Evolutionary conservation across 306 rosid species (phyloP).

Genomic region (Cicer chorassanicum): DNA sequence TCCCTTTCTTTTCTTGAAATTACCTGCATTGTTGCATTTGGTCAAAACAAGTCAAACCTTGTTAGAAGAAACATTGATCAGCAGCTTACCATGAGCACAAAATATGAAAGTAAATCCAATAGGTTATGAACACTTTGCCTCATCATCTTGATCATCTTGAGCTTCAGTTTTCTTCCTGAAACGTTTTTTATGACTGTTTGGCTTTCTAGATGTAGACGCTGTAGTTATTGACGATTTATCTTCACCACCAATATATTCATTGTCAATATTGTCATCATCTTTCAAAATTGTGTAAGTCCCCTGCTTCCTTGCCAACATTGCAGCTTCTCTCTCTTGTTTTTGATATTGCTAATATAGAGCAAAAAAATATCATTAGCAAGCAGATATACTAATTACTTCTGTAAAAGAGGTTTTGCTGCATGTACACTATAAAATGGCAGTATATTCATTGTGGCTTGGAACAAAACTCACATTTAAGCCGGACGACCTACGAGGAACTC

Average conservation of each 20-base stretch:
- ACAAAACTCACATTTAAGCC: constrained; percentile 63
- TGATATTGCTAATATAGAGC: constrained; percentile 68
- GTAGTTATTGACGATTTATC: constrained; percentile 50
- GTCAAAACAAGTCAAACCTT: constrained; percentile 46
- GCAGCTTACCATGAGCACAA: constrained; percentile 45
- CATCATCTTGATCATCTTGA: constrained; percentile 76
- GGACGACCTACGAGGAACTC: constrained; percentile 69
- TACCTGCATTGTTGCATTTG: constrained; percentile 59
- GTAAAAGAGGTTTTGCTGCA: constrained; percentile 8
- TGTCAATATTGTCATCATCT: constrained; percentile 63
- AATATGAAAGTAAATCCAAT: constrained; percentile 42
- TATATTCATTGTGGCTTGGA: constrained; percentile 16
- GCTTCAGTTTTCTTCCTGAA: constrained; percentile 74
- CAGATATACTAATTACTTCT: constrained; percentile 7
- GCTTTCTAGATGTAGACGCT: constrained; percentile 52
- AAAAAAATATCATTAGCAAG: constrained; percentile 31
- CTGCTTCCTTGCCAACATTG: constrained; percentile 74
- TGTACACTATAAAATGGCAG: constrained; percentile 10
- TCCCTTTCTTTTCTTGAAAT: constrained; percentile 55
- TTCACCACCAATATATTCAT: constrained; percentile 40
- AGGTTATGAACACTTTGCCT: constrained; percentile 58
- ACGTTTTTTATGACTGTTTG: constrained; percentile 56
- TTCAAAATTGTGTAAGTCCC: constrained; percentile 73
- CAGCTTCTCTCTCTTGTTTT: constrained; percentile 89
- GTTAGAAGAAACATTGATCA: constrained; percentile 43